These are phyloP conservation scores for Fragosphaeria purpurea DNA, from an alignment of 2,329 filamentous ascomycete genomes.

Conservation along the genomic window DNA sequence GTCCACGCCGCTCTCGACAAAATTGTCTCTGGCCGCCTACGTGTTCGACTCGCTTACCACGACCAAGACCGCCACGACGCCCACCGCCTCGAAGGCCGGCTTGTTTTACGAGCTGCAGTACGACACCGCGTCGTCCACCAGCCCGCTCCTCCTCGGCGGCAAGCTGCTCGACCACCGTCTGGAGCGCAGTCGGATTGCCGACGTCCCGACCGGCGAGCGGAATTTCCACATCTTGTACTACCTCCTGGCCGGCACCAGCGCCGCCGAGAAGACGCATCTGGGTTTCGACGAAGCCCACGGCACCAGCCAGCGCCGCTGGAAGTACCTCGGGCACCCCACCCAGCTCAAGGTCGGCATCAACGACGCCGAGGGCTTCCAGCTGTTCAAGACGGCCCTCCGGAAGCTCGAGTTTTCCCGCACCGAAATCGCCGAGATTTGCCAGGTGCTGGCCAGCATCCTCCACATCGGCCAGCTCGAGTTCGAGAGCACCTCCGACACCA, in stretches of 20 bases:
- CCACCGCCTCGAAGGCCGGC: constrained; percentile 89
- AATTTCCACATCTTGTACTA: constrained; percentile 98
- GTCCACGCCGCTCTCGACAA: constrained; percentile 84
- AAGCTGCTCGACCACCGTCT: constrained; percentile 90
- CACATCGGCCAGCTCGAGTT: constrained; percentile 98
- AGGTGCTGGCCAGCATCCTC: constrained; percentile 86
- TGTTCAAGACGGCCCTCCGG: constrained; percentile 91
- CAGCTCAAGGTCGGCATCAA: constrained; percentile 97
- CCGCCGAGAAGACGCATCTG: constrained; percentile 81
- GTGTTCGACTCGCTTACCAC: constrained; percentile 94
- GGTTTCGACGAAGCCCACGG: constrained; percentile 43
- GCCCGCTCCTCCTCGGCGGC: constrained; percentile 81
- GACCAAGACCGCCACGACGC: constrained; percentile 91
- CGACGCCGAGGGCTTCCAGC: constrained; percentile 87
- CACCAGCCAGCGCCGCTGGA: constrained; percentile 68
- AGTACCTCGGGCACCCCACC: constrained; percentile 90
- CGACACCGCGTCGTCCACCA: constrained; percentile 74
- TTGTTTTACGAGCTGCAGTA: constrained; percentile 96
- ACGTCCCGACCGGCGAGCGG: constrained; percentile 88
- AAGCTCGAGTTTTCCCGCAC: constrained; percentile 89
- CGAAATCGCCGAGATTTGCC: constrained; percentile 94
- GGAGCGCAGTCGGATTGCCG: constrained; percentile 81
- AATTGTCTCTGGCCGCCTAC: constrained; percentile 86
- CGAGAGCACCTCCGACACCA: constrained; percentile 68
- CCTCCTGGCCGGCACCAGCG: constrained; percentile 81